Base-by-base conservation (phyloP, 805 yeast genomes). In the Soucietia sequanensis region DNA sequence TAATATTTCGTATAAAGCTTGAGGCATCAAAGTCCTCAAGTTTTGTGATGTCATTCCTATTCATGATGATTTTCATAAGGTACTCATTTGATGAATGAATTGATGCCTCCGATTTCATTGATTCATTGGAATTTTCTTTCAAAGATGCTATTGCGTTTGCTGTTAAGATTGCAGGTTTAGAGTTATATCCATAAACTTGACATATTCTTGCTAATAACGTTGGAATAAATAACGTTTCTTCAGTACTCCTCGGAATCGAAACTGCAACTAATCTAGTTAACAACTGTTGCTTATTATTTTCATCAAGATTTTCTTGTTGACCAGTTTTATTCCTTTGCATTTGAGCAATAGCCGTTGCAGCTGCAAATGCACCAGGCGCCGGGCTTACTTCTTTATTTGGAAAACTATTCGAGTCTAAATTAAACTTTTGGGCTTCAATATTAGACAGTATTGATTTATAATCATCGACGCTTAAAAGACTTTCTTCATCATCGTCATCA, bases 191-290 rank as follows among this genome's bases (percentile, higher is more conserved):
- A 56, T 80, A 84, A 2, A 72, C 75, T 47, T 79, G 80, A 39
- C 87, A 82, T 32, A 84, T 70, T 37, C 78, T 74, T 5, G 88
- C 84, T 39, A 84, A 60, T 32, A 84, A 57, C 6, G 85, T 78
- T 0, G 93, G 91, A 23, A 82, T 78, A 47, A 83, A 81, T 27
- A 84, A 60, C 0, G 88, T 83, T 52, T 84, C 93, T 47, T 82
- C 90, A 0, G 91, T 84, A 12, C 84, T 75, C 51, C 93, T 65
- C 5, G 91, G 93, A 7, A 82, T 73, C 0, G 91, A 76, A 41
- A 83, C 71, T 0, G 91, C 86, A 4, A 84, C 88, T 32, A 68
- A 48, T 0, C 59, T 48, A 1, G 73, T 65, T 19, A 68, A 54
- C 43, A 61, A 46, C 41, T 60, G 68, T 38, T 60, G 67, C 31